These are phyloP conservation scores for Rhodofomes roseus DNA, from an alignment of 1,284 basidiomycete species.

Conservation along the genomic window DNA sequence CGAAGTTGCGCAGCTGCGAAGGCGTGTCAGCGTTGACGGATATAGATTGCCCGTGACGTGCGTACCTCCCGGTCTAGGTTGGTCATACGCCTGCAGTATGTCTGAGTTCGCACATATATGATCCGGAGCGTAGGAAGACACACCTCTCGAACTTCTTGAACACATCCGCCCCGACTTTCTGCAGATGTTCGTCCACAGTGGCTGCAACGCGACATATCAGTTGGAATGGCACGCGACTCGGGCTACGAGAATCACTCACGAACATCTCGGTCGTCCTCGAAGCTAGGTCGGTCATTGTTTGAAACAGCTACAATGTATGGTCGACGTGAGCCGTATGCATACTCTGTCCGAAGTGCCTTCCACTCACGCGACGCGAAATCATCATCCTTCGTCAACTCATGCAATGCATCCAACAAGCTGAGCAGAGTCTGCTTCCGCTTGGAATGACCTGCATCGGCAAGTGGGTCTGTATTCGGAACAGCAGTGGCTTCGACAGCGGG, in stretches of 20 bases:
- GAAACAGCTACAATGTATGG: constrained; percentile 14
- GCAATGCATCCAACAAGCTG: constrained; percentile 57
- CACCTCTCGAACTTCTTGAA: constrained; percentile 62
- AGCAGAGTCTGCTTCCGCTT: constrained; percentile 60
- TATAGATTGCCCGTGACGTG: constrained; percentile 8
- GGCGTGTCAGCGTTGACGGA: not conserved
- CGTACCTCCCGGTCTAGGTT: constrained; percentile 62
- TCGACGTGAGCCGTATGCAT: not conserved
- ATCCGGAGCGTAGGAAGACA: constrained; percentile 8
- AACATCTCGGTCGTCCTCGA: constrained; percentile 61
- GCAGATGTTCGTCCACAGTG: constrained; percentile 62
- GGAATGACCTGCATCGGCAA: constrained; percentile 16
- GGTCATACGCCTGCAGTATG: constrained; percentile 44
- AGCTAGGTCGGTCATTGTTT: constrained; percentile 36
- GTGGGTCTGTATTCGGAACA: constrained; percentile 4
- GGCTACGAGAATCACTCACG: constrained; percentile 42
- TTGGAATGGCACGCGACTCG: not conserved
- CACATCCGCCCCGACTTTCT: constrained; percentile 56
- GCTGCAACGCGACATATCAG: constrained; percentile 33
- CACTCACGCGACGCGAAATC: constrained; percentile 37
- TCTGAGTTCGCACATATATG: not conserved
- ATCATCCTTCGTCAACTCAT: constrained; percentile 55
- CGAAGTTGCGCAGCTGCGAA: constrained; percentile 62
- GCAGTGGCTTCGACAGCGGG: not conserved
- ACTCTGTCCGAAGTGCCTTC: constrained; percentile 15